Conservation (phyloP, 306 rosid genomes). For the Fragaria iinumae region DNA sequence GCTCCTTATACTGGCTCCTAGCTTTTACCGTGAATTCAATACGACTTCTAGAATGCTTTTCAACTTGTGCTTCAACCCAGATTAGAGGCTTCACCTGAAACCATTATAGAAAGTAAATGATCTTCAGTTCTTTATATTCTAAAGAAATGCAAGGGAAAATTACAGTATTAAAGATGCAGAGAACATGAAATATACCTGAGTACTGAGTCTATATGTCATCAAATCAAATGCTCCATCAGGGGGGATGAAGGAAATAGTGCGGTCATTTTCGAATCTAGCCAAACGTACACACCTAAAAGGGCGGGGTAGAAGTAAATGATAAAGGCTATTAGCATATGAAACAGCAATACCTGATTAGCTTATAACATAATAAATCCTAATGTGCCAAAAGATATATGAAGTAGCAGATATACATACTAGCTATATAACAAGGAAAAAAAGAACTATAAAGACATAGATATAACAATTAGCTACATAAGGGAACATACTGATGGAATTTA, state of each 20-base stretch:
- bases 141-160: not conserved
- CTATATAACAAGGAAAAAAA: not conserved
- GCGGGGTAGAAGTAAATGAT: slow-evolving; percentile 3
- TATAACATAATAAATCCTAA: not conserved
- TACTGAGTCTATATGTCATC: slow-evolving; percentile 86
- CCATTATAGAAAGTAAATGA: not conserved
- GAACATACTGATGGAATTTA: slow-evolving; percentile 84
- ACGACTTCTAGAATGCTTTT: slow-evolving; percentile 79
- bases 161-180: not conserved
- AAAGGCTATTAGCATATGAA: not conserved
- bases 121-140: not conserved
- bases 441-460: not conserved
- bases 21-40: slow-evolving; percentile 73
- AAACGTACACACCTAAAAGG: slow-evolving; percentile 81
- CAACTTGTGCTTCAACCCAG: slow-evolving; percentile 91
- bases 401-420: not conserved
- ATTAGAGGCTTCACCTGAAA: slow-evolving; percentile 72
- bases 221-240: slow-evolving; percentile 89
- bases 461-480: slow-evolving; percentile 3
- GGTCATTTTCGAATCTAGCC: slow-evolving; percentile 87
- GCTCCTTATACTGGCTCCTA: slow-evolving; percentile 88
- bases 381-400: not conserved
- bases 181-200: slow-evolving; percentile 51
- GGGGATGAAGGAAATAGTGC: slow-evolving; percentile 81
- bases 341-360: not conserved